Conservation (phyloP, 2,329 filamentous ascomycete species). For the Zymoseptoria ardabiliae region DNA sequence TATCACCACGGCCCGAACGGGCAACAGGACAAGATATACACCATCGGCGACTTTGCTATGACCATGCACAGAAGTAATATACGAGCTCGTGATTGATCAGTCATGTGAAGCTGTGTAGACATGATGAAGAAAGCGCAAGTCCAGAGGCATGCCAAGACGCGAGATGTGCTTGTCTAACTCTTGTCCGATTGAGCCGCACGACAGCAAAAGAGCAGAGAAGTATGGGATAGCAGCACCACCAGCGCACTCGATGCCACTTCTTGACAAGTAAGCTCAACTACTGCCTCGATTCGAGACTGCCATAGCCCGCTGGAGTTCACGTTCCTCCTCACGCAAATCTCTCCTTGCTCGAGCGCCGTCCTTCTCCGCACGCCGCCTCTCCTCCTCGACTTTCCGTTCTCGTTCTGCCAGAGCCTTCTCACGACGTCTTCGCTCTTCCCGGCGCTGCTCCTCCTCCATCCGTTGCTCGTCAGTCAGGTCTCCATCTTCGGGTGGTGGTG, state of each 20-base stretch:
- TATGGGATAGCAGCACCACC: background rate
- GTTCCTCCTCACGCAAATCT: constrained; percentile 16
- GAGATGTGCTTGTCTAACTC: background rate
- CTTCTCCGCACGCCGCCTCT: constrained; percentile 12
- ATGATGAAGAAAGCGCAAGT: background rate
- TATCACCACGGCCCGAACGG: background rate
- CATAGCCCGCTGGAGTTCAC: constrained; percentile 16
- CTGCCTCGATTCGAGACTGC: constrained; percentile 7
- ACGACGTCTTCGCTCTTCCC: constrained; percentile 15
- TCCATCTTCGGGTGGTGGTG: constrained; percentile 30
- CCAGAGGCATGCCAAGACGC: too few relatives aligned
- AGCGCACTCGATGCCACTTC: background rate
- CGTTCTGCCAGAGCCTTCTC: constrained; percentile 18
- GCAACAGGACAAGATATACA: background rate
- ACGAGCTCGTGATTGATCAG: background rate
- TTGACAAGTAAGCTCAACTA: background rate
- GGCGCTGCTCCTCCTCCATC: constrained; percentile 25
- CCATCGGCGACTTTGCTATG: background rate
- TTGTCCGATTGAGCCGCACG: background rate
- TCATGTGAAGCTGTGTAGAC: background rate
- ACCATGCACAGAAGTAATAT: background rate
- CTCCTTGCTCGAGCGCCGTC: constrained; percentile 13
- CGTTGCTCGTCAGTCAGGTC: constrained; percentile 47
- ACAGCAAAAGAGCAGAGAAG: background rate
- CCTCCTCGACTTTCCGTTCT: constrained; percentile 18